These are phyloP conservation scores for Solanum hybrid DNA, from an alignment of 305 asterid species.

Conservation along the genomic window DNA sequence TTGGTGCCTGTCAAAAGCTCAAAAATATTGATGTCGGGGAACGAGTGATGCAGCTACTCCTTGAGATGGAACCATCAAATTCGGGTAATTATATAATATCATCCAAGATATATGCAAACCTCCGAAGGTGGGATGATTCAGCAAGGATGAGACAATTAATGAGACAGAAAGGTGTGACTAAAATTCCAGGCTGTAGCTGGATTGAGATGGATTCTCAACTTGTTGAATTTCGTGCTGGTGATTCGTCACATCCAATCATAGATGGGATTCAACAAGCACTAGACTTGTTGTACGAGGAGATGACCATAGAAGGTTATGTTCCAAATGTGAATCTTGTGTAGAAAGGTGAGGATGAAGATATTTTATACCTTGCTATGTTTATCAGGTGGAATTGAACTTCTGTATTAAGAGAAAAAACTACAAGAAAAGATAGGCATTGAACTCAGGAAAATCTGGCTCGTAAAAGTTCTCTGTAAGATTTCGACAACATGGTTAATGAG, in stretches of 20 bases:
- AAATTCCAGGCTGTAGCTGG: slow-evolving; percentile 90
- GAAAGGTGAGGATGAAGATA: slow-evolving; percentile 1
- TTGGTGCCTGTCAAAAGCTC: slow-evolving; percentile 65
- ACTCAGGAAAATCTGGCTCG: not conserved
- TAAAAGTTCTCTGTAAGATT: not conserved
- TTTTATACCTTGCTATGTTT: not conserved
- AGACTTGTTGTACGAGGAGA: slow-evolving; percentile 43
- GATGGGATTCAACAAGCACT: slow-evolving; percentile 36
- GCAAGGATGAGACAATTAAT: slow-evolving; percentile 62
- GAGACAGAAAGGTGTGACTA: slow-evolving; percentile 61
- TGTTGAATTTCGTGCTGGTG: slow-evolving; percentile 69
- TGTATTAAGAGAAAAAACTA: not conserved
- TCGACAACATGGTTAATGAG: not conserved
- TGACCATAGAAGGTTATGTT: slow-evolving; percentile 21
- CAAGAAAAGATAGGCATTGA: not conserved
- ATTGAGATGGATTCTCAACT: slow-evolving; percentile 55
- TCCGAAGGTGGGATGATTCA: slow-evolving; percentile 66
- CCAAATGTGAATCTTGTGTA: slow-evolving; percentile 3
- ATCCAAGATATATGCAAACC: slow-evolving; percentile 57
- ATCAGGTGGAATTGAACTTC: not conserved
- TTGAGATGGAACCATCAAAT: slow-evolving; percentile 65
- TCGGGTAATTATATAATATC: slow-evolving; percentile 67
- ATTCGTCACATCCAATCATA: slow-evolving; percentile 27
- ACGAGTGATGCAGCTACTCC: slow-evolving; percentile 46
- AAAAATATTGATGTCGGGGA: slow-evolving; percentile 59